Evolutionary conservation across 2,329 filamentous ascomycete genomes (phyloP), one percentile per base, ranked within the genome.

Genomic region (Paecilomyces fulvus): DNA sequence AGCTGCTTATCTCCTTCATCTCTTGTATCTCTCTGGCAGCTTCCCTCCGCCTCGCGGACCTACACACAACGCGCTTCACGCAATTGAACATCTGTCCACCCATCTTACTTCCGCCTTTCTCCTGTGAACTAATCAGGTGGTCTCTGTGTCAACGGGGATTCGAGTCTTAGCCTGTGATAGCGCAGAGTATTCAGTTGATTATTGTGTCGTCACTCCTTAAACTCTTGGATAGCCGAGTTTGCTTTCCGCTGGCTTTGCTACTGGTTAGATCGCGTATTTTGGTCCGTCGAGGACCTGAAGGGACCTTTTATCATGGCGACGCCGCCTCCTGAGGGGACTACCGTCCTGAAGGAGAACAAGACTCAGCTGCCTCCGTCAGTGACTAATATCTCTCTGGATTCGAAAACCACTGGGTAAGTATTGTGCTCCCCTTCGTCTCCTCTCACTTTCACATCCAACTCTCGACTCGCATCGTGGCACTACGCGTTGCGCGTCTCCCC

Each of bases 311-410:
- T 49, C 49, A 75, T 75, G 73, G 73, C 73, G 64, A 75, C 73
- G 53, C 73, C 73, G 66, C 73, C 73, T 63, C 72, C 73, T 53
- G 73, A 75, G 68, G 71, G 65, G 57, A 58, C 69, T 63, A 62
- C 69, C 56, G 56, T 66, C 37, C 55, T 70, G 37, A 74, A 72
- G 67, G 71, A 73, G 66, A 70, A 73, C 59, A 75, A 73, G 66
- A 69, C 70, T 63, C 70, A 73, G 63, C 63, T 72, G 55, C 68
- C 69, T 55, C 70, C 70, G 49, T 67, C 70, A 56, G 66, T 70
- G 23, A 71, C 67, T 58, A 70, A 67, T 52, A 61, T 70, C n/a
- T 63, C 67, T 28, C 58, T 61, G 43, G 68, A 68, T 30, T 54
- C 65, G 43, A 62, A 58, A 54, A 58, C 60, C 46, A 63, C 60